A percentile compares a stretch with the other conserved stretches of the same genome.
phyloP scores from a whole-genome alignment of 2,329 filamentous ascomycete species.

The Chlorencoelia australis region DNA sequence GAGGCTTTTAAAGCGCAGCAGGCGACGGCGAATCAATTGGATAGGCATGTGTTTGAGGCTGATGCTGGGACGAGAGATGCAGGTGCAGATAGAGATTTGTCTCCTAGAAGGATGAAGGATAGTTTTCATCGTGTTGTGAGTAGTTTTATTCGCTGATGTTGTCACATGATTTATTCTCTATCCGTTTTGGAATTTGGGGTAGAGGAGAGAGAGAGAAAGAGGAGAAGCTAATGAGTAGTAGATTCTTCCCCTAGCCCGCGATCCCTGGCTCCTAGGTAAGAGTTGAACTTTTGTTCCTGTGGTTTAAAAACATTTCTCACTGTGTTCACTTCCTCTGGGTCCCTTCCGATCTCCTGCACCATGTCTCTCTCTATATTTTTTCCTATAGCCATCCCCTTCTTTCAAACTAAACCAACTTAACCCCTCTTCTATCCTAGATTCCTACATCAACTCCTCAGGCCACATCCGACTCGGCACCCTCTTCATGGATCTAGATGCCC shows the following conservation, averaged over 20 bases:
- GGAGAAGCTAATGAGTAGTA: constrained; percentile 23
- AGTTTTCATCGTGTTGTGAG: constrained; percentile 54
- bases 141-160: constrained; percentile 15
- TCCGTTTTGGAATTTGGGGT: neutral
- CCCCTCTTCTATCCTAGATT: no score
- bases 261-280: constrained; percentile 60
- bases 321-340: no score
- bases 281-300: no score
- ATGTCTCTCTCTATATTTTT: no score
- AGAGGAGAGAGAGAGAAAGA: constrained; percentile 6
- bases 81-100: constrained; percentile 39
- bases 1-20: constrained; percentile 50
- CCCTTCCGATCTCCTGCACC: no score
- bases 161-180: neutral
- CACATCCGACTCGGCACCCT: constrained; percentile 43
- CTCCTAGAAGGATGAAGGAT: constrained; percentile 56
- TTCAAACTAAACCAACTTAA: no score
- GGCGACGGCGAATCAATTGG: constrained; percentile 3
- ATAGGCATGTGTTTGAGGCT: constrained; percentile 4
- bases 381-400: no score
- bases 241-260: constrained; percentile 53
- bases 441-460: constrained; percentile 58
- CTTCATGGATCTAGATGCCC: constrained; percentile 64
- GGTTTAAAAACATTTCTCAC: no score
- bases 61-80: neutral